phyloP scores from a whole-genome alignment of 1,139 yeast genomes.

The Petasospora fabianii region DNA sequence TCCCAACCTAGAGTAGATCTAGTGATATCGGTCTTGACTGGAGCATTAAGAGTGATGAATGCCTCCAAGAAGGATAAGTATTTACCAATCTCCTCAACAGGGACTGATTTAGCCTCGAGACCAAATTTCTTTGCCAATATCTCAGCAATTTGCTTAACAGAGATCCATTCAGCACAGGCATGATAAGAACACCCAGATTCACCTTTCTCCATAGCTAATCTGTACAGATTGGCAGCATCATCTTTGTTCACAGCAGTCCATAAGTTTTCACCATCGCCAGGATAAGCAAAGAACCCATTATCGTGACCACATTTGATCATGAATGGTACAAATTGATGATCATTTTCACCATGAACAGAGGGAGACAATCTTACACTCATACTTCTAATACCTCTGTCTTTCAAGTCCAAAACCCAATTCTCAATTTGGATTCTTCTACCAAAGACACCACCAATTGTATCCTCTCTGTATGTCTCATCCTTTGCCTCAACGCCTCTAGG shows the following conservation, averaged over 20 bases:
- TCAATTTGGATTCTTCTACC: conserved; percentile 13
- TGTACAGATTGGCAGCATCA: conserved; percentile 32
- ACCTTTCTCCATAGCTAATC: conserved; percentile 30
- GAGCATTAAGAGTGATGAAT: conserved; percentile 13
- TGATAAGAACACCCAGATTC: conserved; percentile 28
- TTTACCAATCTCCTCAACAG: conserved; percentile 14
- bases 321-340: conserved; percentile 13
- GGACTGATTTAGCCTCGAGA: conserved; percentile 18
- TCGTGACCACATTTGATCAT: conserved; percentile 16
- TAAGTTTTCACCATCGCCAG: conserved; percentile 29
- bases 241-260: conserved; percentile 33
- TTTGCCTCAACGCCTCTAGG: conserved; percentile 10
- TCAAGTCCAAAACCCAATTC: conserved; percentile 10
- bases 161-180: conserved; percentile 28
- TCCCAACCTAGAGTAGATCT: conserved; percentile 26
- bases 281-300: conserved; percentile 23
- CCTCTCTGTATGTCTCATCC: conserved; percentile 2
- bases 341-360: conserved; percentile 30
- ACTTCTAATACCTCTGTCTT: conserved; percentile 28
- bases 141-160: conserved; percentile 27
- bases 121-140: conserved; percentile 25
- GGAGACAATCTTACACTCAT: conserved; percentile 29
- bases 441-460: neutral
- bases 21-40: conserved; percentile 19
- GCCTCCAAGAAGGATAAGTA: conserved; percentile 13